Evolutionary conservation across 257 asterid species (phyloP), one percentile per base, ranked within the genome.

Genomic region (Jasminum sambac): DNA sequence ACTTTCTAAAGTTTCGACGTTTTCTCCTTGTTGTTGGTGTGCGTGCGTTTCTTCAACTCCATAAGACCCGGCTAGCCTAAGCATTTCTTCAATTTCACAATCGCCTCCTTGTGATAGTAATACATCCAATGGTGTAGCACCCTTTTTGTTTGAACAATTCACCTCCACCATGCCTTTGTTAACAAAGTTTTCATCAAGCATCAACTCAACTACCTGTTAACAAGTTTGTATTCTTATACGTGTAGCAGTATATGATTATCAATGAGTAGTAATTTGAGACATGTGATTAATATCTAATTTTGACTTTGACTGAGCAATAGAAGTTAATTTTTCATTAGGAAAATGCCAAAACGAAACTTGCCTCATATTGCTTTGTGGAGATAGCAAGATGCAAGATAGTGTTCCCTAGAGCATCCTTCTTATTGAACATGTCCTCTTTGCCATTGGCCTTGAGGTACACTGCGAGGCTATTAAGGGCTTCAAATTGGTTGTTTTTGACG

Each of bases 341-440:
- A 24, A 43, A 57, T 17, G 25, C 12, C 0, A 42, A 13, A 26
- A 8, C 16, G 10, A 3, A 26, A 62, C 50, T 71, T 58, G 64
- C 91, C 85, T 88, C 88, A 19, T 77, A 84, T 63, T 84, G 88
- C 63, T 84, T 86, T 66, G 52, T 70, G 1, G 74, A 75, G 11
- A 85, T 83, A 1, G 87, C 89, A 26, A 78, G 74, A 74, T 86
- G 92, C 78, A 89, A 63, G 25, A 83, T 67, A 14, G 85, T 83
- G 74, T 84, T 79, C 23, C 90, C 92, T 37, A n/a, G 73, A 2
- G 43, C 46, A 59, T 86, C 92, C 65, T 52, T 79, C 69, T 8
- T 26, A 21, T 81, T 83, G 36, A 81, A 38, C 6, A 80, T 7
- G 3, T 69, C 74, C 59, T 64, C 84, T 3, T 58, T 77, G 4